Evolutionary conservation across 1,139 yeast species (phyloP).

Genomic region (Yamadazyma blattariae): DNA sequence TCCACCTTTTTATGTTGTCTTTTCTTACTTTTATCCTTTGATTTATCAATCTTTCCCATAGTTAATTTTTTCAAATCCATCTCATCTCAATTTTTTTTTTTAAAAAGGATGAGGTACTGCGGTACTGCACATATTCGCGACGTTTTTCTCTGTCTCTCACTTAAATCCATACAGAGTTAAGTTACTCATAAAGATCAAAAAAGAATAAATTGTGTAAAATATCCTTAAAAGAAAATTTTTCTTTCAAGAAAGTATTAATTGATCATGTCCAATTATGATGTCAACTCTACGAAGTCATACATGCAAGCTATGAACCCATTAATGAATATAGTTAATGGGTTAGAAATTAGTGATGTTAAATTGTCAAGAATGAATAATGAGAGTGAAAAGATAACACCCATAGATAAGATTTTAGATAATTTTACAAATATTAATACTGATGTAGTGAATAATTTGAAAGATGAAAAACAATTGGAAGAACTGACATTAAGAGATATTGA

Average conservation of each 20-base stretch:
- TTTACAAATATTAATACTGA: constrained; percentile 34
- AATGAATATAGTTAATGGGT: constrained; percentile 41
- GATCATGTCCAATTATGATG: constrained; percentile 32
- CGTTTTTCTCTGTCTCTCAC: background rate
- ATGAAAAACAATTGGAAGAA: constrained; percentile 13
- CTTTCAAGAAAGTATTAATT: too few relatives aligned
- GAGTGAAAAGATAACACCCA: constrained; percentile 22
- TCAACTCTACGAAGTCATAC: constrained; percentile 68
- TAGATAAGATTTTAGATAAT: constrained; percentile 24
- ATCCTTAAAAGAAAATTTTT: too few relatives aligned
- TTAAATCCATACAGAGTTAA: too few relatives aligned
- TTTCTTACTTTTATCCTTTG: constrained; percentile 11
- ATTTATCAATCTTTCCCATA: constrained; percentile 14
- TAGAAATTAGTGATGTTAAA: constrained; percentile 24
- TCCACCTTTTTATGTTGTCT: constrained; percentile 10
- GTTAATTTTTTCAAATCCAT: constrained; percentile 14
- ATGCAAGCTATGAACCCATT: constrained; percentile 76
- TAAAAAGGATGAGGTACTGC: too few relatives aligned
- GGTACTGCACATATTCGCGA: background rate
- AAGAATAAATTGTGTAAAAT: too few relatives aligned
- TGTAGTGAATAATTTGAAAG: constrained; percentile 27
- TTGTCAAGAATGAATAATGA: constrained; percentile 36
- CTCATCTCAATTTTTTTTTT: constrained; percentile 21
- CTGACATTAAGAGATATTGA: constrained; percentile 20
- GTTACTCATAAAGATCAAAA: background rate